phyloP scores from a whole-genome alignment of 495 filamentous ascomycete species.

The Penicillium cosmopolitanum region DNA sequence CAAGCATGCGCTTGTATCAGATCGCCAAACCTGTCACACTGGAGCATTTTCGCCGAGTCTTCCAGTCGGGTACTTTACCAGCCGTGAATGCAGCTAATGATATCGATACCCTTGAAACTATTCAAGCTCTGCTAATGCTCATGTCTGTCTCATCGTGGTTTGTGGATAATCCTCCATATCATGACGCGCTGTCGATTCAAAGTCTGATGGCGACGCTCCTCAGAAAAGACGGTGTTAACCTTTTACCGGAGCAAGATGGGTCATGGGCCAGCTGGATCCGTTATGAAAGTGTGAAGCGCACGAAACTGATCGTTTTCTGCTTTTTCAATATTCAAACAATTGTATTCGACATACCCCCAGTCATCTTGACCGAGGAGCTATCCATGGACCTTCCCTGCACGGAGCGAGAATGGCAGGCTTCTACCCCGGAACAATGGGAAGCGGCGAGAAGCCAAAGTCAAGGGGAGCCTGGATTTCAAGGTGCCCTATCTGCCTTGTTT shows the following conservation, averaged over 20 bases:
- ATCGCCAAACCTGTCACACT: conserved; percentile 44
- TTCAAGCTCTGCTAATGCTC: conserved; percentile 39
- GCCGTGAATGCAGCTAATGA: conserved; percentile 24
- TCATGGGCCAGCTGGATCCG: conserved; percentile 55
- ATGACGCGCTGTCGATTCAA: conserved; percentile 38
- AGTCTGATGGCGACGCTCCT: conserved; percentile 41
- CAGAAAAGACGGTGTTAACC: conserved; percentile 39
- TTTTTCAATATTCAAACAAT: conserved; percentile 56
- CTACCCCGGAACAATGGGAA: conserved; percentile 32
- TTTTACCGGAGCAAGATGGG: conserved; percentile 37
- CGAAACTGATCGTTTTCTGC: conserved; percentile 51
- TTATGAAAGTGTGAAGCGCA: conserved; percentile 47
- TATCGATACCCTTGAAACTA: conserved; percentile 34
- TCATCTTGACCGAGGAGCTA: conserved; percentile 65
- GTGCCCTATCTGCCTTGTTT: conserved; percentile 37
- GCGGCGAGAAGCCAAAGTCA: conserved; percentile 29
- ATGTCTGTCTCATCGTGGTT: conserved; percentile 44
- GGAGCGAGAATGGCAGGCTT: conserved; percentile 45
- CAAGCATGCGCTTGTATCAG: conserved; percentile 52
- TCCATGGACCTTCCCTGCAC: conserved; percentile 61
- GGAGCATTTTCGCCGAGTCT: conserved; percentile 41
- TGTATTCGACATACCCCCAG: conserved; percentile 52
- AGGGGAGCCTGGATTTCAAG: conserved; percentile 39
- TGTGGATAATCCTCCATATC: conserved; percentile 39
- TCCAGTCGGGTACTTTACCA: conserved; percentile 29